Percentiles rank a stretch among this genome's conserved stretches.
Evolutionary conservation across 345 rosid genomes (phyloP).

Genomic region (Leavenworthia alabamica): DNA sequence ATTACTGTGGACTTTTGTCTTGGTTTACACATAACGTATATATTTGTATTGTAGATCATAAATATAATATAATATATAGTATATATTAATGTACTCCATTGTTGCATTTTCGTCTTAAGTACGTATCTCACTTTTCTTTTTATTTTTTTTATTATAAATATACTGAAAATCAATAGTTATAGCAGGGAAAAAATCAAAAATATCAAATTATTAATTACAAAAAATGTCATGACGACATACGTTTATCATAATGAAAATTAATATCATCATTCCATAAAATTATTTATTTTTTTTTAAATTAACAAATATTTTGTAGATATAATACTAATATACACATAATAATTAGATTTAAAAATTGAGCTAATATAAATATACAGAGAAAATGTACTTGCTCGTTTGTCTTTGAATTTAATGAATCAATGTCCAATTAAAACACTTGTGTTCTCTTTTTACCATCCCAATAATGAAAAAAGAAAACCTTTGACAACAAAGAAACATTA

Average conservation of each 20-base stretch:
- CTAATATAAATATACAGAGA: slow-evolving; percentile 4
- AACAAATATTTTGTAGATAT: background rate
- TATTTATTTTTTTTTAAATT: background rate
- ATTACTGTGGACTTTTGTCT: slow-evolving; percentile 29
- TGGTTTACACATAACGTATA: slow-evolving; percentile 13
- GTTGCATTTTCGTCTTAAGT: slow-evolving; percentile 3
- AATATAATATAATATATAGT: background rate
- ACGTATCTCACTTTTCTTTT: background rate
- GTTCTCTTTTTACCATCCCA: slow-evolving; percentile 25
- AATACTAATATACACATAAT: background rate
- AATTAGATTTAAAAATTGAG: background rate
- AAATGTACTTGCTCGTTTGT: slow-evolving; percentile 24
- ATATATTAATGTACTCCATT: background rate
- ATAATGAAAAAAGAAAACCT: slow-evolving; percentile 8
- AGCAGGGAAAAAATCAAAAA: background rate
- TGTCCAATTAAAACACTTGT: slow-evolving; percentile 12
- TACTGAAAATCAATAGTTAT: background rate
- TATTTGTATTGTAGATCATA: background rate
- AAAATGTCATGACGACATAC: background rate
- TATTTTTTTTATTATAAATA: background rate
- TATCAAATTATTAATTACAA: too few species aligned
- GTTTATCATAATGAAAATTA: background rate
- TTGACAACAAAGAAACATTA: slow-evolving; percentile 21
- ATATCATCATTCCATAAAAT: background rate
- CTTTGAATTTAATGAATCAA: slow-evolving; percentile 2